Evolutionary conservation across 805 yeast genomes (phyloP).

Genomic region (Yarrowia phangngaensis): DNA sequence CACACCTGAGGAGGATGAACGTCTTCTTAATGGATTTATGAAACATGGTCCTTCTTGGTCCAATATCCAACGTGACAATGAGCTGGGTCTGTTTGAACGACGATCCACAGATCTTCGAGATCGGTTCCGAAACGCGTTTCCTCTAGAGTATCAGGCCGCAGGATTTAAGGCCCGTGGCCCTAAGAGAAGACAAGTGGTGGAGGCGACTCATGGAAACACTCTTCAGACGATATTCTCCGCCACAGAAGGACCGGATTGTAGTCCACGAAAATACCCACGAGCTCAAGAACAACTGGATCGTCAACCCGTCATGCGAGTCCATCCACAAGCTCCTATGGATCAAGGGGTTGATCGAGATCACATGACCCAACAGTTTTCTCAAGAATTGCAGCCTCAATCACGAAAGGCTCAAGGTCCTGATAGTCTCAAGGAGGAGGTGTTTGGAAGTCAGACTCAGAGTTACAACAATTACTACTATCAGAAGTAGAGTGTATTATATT

Average conservation of each 20-base stretch:
- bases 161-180: conserved; percentile 43
- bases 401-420: neutral
- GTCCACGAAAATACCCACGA: conserved; percentile 22
- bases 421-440: neutral
- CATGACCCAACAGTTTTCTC: conserved; percentile 24
- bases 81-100: conserved; percentile 41
- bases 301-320: conserved; percentile 23
- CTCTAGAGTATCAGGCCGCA: conserved; percentile 45
- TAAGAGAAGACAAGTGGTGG: conserved; percentile 12
- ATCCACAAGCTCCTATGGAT: conserved; percentile 24
- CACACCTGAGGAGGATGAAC: conserved; percentile 44
- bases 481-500: conserved; percentile 18
- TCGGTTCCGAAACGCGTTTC: conserved; percentile 46
- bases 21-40: conserved; percentile 43
- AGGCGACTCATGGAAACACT: conserved; percentile 23
- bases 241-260: conserved; percentile 2
- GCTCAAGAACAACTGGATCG: conserved; percentile 24
- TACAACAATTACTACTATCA: conserved; percentile 24
- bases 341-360: conserved; percentile 26
- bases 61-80: conserved; percentile 44
- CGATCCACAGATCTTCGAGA: conserved; percentile 46
- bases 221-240: conserved; percentile 24
- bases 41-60: conserved; percentile 48
- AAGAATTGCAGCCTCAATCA: conserved; percentile 21
- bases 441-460: conserved; percentile 8